Evolutionary conservation across 202 grass and related monocot genomes (phyloP).

Genomic region (Schoenoplectus tabernaemontani): DNA sequence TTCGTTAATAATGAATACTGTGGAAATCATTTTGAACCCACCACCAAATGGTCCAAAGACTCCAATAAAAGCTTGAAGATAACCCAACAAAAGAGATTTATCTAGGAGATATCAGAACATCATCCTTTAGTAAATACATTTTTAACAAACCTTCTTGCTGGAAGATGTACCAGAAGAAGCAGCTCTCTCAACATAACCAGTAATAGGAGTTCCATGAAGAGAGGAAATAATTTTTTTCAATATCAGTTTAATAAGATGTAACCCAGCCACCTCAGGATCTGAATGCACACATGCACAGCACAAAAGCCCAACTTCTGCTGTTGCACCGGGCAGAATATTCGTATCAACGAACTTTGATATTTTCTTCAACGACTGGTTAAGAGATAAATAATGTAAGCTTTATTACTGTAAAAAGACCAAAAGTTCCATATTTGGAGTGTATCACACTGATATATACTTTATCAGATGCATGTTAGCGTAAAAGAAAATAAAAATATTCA

Average conservation of each 20-base stretch:
- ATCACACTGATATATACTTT: neutral
- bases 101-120: neutral
- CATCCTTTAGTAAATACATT: neutral
- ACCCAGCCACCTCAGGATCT: conserved; percentile 57
- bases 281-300: conserved; percentile 87
- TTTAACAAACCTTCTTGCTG: conserved; percentile 54
- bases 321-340: conserved; percentile 90
- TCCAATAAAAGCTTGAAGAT: neutral
- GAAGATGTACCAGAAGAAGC: conserved; percentile 32
- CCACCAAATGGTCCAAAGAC: neutral
- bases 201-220: conserved; percentile 61
- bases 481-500: neutral
- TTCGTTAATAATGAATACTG: neutral
- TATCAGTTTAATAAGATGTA: conserved; percentile 69
- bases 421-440: neutral
- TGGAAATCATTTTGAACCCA: neutral
- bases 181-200: conserved; percentile 61
- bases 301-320: conserved; percentile 87
- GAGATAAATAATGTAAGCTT: neutral
- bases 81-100: neutral
- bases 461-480: neutral
- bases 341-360: conserved; percentile 89
- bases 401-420: neutral
- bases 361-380: conserved; percentile 63
- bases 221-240: conserved; percentile 64